These are phyloP conservation scores for Pulicaria dysenterica DNA, from an alignment of 129 eudicot genomes.

Conservation along the genomic window DNA sequence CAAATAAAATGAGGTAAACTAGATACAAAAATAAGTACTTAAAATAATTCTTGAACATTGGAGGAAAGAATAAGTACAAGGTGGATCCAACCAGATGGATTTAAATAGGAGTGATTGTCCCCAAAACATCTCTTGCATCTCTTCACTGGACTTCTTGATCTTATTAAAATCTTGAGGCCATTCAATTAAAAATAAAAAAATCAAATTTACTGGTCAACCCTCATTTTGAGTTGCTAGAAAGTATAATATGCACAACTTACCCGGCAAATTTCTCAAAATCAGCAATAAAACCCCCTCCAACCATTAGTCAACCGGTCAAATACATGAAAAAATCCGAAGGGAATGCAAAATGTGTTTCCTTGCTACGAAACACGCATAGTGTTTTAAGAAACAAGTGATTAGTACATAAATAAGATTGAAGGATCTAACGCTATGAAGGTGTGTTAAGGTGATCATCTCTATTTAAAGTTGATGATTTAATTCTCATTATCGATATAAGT, in stretches of 20 bases:
- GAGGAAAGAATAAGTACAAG: not conserved
- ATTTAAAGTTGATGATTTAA: too few relatives aligned
- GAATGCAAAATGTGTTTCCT: slow-evolving; percentile 25
- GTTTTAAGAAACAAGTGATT: not conserved
- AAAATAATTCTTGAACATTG: not conserved
- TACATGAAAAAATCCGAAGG: slow-evolving; percentile 17
- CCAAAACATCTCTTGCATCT: slow-evolving; percentile 16
- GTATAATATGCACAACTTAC: not conserved
- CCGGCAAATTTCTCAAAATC: slow-evolving; percentile 37
- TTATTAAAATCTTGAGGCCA: not conserved
- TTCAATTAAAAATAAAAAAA: not conserved
- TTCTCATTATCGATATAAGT: too few relatives aligned
- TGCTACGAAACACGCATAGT: not conserved
- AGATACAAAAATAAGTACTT: not conserved
- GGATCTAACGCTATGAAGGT: too few relatives aligned
- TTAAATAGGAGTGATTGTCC: not conserved
- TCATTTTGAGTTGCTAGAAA: slow-evolving; percentile 14
- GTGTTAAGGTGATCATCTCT: too few relatives aligned
- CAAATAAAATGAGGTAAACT: too few relatives aligned
- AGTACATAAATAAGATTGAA: too few relatives aligned
- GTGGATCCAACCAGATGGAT: slow-evolving; percentile 7
- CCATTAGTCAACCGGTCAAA: slow-evolving; percentile 13
- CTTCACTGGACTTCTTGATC: slow-evolving; percentile 13
- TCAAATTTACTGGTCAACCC: slow-evolving; percentile 18
- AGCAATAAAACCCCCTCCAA: slow-evolving; percentile 22